phyloP scores from a whole-genome alignment of 1,284 basidiomycete genomes.

The Ceratobasidium sp. region DNA sequence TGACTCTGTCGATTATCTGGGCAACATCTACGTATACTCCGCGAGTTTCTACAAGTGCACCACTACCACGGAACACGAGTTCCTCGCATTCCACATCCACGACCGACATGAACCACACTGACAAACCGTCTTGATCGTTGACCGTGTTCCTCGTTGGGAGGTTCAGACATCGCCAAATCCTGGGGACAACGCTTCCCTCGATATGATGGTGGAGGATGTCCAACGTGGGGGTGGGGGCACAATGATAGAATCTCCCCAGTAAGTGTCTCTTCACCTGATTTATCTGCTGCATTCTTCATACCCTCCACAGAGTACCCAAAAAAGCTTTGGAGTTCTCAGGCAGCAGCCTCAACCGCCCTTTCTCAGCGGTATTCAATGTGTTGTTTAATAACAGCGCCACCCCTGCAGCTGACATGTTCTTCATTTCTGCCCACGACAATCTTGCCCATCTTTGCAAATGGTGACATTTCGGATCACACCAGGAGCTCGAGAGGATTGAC shows the following conservation, averaged over 20 bases:
- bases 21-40: constrained; percentile 1
- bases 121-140: no score
- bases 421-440: not conserved
- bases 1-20: no score
- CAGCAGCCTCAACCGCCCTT: not conserved
- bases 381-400: not conserved
- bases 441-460: not conserved
- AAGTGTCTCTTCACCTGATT: not conserved
- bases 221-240: no score
- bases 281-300: not conserved
- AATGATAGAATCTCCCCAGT: not conserved
- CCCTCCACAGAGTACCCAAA: no score
- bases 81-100: no score
- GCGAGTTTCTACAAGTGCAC: not conserved
- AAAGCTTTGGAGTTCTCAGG: not conserved
- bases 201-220: no score
- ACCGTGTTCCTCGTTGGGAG: no score
- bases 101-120: no score
- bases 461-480: not conserved
- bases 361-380: not conserved
- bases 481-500: not conserved
- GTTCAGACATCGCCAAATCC: no score
- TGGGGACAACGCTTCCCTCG: no score
- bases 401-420: not conserved
- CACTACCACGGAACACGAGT: no score